Evolutionary conservation across 139 green algal genomes (phyloP).

Genomic region (Chlorella sp.): DNA sequence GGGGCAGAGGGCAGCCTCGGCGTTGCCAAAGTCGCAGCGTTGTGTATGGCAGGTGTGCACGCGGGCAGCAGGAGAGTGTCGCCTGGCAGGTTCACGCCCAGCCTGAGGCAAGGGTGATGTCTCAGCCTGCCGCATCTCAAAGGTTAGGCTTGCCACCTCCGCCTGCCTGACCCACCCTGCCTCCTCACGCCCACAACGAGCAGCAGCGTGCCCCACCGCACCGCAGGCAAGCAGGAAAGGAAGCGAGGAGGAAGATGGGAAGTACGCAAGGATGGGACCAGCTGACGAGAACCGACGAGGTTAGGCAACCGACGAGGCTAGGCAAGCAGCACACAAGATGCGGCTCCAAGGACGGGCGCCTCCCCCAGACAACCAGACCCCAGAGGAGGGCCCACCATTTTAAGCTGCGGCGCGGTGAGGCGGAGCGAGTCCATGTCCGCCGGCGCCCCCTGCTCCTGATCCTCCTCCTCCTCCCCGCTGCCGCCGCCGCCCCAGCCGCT

Average conservation of each 20-base stretch:
- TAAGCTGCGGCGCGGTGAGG: neutral
- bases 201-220: too few relatives aligned
- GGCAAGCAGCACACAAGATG: too few relatives aligned
- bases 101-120: too few relatives aligned
- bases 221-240: neutral
- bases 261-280: neutral
- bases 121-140: too few relatives aligned
- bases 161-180: too few relatives aligned
- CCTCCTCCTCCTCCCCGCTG: neutral
- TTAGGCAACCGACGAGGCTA: neutral
- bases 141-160: too few relatives aligned
- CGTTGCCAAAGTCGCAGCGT: neutral
- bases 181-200: too few relatives aligned
- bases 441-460: neutral
- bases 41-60: neutral
- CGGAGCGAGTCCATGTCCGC: slow-evolving; percentile 20
- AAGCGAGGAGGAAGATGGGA: neutral
- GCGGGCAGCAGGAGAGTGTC: too few relatives aligned
- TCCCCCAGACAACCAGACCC: too few relatives aligned
- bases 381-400: neutral
- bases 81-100: too few relatives aligned
- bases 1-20: neutral
- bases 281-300: neutral
- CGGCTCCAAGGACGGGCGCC: too few relatives aligned
- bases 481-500: neutral